Base-by-base conservation (phyloP, 441 rosid species). In the Erodium texanum region DNA sequence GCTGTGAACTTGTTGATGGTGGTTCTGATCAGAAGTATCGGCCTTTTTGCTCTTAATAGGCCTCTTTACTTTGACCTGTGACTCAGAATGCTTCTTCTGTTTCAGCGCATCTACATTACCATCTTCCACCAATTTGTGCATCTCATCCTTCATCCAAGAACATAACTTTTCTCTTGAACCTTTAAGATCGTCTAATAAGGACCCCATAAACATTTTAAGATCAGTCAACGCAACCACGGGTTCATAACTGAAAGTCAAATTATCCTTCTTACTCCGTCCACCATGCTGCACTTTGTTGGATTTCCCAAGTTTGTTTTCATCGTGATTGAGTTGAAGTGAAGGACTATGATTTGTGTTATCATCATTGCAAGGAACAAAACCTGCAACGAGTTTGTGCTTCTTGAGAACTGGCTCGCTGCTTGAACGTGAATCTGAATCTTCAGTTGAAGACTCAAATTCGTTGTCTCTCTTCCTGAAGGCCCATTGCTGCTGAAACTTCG, bases 131-230 rank as follows among this genome's bases (percentile, higher is more conserved):
- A 82, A 34, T 66, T 83, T 82, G 68, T 73, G 71, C 69, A 84
- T 71, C 73, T 88, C 91, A 23, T 81, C 84, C 76, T 73, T 77
- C 91, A 85, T 81, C 88, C 88, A 82, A 41, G 73, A 70, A 23
- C 75, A 56, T 70, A 88, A 69, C 62, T 74, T 79, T 62, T 75
- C 77, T 72, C 87, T 76, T 11, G 83, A 75, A 32, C 70, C 82
- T 68, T 68, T 80, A 24, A 86, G 85, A 72, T 81, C 89, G 69
- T 82, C 81, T 27, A 88, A 27, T 65, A 88, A 79, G 20, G 88
- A 81, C 45, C 74, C 77, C 74, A 75, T 74, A 79, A 82, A 77
- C 12, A 18, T 80, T 24, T 71, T 76, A 61, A 83, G 82, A 70
- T 76, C 86, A 72, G 81, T 71, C 76, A 80, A 15, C 10, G 81